These are phyloP conservation scores for Ascocoryne sarcoides DNA, from an alignment of 2,329 filamentous ascomycete genomes.

Conservation along the genomic window DNA sequence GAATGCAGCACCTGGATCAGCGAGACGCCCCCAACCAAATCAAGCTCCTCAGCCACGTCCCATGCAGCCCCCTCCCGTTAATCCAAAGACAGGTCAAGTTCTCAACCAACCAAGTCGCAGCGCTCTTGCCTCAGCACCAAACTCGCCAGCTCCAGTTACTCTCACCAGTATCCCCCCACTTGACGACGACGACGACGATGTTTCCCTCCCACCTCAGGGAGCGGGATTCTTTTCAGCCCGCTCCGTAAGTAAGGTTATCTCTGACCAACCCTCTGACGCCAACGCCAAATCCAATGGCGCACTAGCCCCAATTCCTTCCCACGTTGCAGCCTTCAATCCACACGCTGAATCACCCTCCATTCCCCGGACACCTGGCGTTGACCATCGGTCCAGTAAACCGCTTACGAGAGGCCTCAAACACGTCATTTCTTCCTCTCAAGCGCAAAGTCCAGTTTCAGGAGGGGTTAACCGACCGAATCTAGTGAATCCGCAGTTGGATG, in stretches of 20 bases:
- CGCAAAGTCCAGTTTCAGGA: slow-evolving; percentile 2
- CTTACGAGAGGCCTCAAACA: slow-evolving; percentile 51
- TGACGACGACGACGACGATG: slow-evolving; percentile 8
- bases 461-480: slow-evolving; percentile 32
- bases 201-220: slow-evolving; percentile 16
- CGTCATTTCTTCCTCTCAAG: slow-evolving; percentile 32
- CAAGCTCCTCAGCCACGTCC: slow-evolving; percentile 6
- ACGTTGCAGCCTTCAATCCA: slow-evolving; percentile 58
- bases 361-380: slow-evolving; percentile 78
- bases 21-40: slow-evolving; percentile 15
- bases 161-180: no score
- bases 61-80: slow-evolving; percentile 7
- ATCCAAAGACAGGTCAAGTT: slow-evolving; percentile 16
- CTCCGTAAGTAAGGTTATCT: slow-evolving; percentile 41
- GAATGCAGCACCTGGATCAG: no score
- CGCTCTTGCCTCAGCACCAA: slow-evolving; percentile 19
- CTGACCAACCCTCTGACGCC: slow-evolving; percentile 35
- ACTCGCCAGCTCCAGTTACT: slow-evolving; percentile 17
- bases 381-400: slow-evolving; percentile 68
- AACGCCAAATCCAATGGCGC: slow-evolving; percentile 5
- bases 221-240: slow-evolving; percentile 62
- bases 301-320: slow-evolving; percentile 35
- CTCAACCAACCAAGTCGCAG: slow-evolving; percentile 27
- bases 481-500: slow-evolving; percentile 45
- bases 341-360: slow-evolving; percentile 75